phyloP scores from a whole-genome alignment of 495 filamentous ascomycete species.

The Filosporella fistucella region DNA sequence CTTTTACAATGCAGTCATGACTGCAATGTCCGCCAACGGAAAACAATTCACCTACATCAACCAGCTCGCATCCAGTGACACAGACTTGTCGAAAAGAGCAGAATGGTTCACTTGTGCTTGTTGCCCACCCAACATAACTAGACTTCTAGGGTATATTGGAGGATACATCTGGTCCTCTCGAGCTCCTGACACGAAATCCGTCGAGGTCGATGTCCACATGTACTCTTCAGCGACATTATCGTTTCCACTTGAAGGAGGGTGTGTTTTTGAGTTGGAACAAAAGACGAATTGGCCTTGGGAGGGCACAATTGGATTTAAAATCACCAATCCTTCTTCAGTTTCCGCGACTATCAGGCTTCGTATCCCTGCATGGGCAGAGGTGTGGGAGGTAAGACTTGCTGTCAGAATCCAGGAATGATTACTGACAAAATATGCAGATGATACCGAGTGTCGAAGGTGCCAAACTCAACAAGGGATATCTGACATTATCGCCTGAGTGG shows the following conservation, averaged over 20 bases:
- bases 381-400: slow-evolving; percentile 32
- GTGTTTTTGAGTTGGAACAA: slow-evolving; percentile 36
- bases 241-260: slow-evolving; percentile 31
- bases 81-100: slow-evolving; percentile 36
- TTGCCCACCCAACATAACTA: slow-evolving; percentile 53
- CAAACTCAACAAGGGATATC: slow-evolving; percentile 40
- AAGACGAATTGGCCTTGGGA: slow-evolving; percentile 52
- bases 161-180: slow-evolving; percentile 46
- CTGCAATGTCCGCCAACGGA: slow-evolving; percentile 43
- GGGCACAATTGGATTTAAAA: slow-evolving; percentile 41
- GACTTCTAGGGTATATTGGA: slow-evolving; percentile 46
- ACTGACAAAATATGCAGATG: slow-evolving; percentile 21
- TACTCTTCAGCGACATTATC: slow-evolving; percentile 42
- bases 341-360: slow-evolving; percentile 37
- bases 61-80: slow-evolving; percentile 47
- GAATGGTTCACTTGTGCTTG: slow-evolving; percentile 55
- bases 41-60: slow-evolving; percentile 53
- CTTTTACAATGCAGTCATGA: slow-evolving; percentile 56
- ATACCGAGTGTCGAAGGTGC: slow-evolving; percentile 19
- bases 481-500: slow-evolving; percentile 37
- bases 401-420: neutral
- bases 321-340: slow-evolving; percentile 27
- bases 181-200: slow-evolving; percentile 22
- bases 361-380: slow-evolving; percentile 46
- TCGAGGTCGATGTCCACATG: slow-evolving; percentile 44